Base-by-base conservation (phyloP, 495 filamentous ascomycete species). In the Rostrohypoxylon terebratum region DNA sequence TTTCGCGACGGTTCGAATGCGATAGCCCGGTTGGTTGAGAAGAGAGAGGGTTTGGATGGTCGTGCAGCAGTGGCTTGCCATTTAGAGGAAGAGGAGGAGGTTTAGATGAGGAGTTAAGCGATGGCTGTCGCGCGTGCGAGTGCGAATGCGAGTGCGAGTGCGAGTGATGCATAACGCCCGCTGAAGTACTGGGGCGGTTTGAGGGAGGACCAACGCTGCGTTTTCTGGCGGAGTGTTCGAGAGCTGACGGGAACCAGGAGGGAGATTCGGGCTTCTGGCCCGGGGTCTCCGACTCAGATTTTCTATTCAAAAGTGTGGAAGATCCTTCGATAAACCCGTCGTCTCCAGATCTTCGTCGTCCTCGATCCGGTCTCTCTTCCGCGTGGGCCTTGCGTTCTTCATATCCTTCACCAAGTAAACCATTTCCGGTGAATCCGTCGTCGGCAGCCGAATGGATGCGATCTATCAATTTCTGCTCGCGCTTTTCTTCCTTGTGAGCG, bases 301-400 rank as follows among this genome's bases (percentile, higher is more conserved):
- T 75, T 44, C 65, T 62, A 59, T 86, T 89, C 34, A 89, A 69
- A 33, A 88, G 80, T 14, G 28, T 28, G 6, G 76, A 86, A 2
- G 84, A 82, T 0, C 87, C 86, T 13, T 83, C 78, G 21, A 78
- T 83, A 69, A 89, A 89, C 0, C 84, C 78, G 6, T 74, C 73
- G 10, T 75, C 62, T 50, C 63, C 25, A 50, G 23, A 42, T 71
- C 70, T 45, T 78, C 61, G 60, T 42, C 67, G 64, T 53, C 62
- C 23, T 65, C 36, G 63, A 33, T 66, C 59, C 50, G 65, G 63
- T 66, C 59, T 68, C 8, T 78, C 79, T 38, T 69, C 71, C 0
- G 68, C 51, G 38, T 76, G 53, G 1, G 71, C 74, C 38, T 69
- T 84, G 13, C 83, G 80, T 64, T 79, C 78, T 11, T 81, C 79